Evolutionary conservation across 768 basidiomycete species (phyloP).

Genomic region (Collybia mongolica): DNA sequence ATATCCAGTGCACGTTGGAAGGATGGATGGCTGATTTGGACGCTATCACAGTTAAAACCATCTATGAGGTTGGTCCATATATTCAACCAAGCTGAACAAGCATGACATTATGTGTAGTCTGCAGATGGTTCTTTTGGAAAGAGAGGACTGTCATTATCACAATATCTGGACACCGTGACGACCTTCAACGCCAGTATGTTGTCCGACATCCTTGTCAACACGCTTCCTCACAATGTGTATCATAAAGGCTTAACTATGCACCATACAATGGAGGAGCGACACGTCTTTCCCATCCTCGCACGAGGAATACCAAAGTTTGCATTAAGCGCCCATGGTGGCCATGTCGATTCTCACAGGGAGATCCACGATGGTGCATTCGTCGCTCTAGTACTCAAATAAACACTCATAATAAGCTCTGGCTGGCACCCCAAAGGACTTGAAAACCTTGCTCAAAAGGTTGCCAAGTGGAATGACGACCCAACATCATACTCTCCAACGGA

Average conservation of each 20-base stretch:
- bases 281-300: conserved; percentile 51
- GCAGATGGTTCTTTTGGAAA: conserved; percentile 39
- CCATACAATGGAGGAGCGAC: conserved; percentile 53
- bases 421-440: conserved; percentile 37
- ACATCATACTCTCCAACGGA: conserved; percentile 47
- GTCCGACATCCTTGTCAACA: neutral
- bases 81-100: neutral
- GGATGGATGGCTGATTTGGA: neutral
- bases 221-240: neutral
- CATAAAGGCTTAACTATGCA: conserved; percentile 49
- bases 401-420: neutral
- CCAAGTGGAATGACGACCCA: conserved; percentile 41
- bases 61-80: conserved; percentile 1
- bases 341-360: conserved; percentile 46
- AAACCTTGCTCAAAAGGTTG: conserved; percentile 34
- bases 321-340: conserved; percentile 35
- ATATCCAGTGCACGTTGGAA: neutral
- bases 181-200: conserved; percentile 39
- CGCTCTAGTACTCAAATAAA: neutral
- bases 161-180: conserved; percentile 39
- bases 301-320: conserved; percentile 49
- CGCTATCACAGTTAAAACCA: neutral
- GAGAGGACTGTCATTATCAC: conserved; percentile 39
- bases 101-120: neutral
- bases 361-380: conserved; percentile 48